Base-by-base conservation (phyloP, 805 yeast species). In the Phaffomyces opuntiae region DNA sequence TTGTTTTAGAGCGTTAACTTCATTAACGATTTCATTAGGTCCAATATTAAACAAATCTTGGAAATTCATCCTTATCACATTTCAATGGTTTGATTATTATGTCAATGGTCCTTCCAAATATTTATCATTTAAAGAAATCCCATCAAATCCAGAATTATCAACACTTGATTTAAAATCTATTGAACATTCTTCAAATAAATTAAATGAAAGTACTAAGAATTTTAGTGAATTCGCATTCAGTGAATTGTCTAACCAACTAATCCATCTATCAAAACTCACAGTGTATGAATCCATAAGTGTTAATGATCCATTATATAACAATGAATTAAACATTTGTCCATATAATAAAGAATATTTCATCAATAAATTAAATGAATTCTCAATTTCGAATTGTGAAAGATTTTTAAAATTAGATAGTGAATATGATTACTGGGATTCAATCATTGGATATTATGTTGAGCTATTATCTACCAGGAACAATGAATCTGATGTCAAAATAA, bases 1-100 rank as follows among this genome's bases (percentile, higher is more conserved):
- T 9, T 80, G 96, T 53, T 76, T 88, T 36, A 70, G 96, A 42
- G 96, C 96, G 0, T 63, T 91, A 35, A 67, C 82, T 4, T 85
- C 87, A 49, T 67, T 91, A 41, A 89, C 91, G 0, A 74, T 81
- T 3, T 85, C 96, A 0, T 64, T 91, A n/a, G 97, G 96, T 0
- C 76, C 90, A 1, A 75, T 80, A 1, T 69, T 91, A 14, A 75
- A 74, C 7, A 60, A 66, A 4, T 77, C 84, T 31, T 91, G 98
- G 98, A 62, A 65, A 12, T 72, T 72, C 16, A 60, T 83, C 5
- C 57, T 81, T 17, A 71, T 77, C 5, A 75, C 95, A 0, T 69
- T 88, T 46, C 95, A 85, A 62, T 86, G 95, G 95, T 72, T 83
- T 41, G 80, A 84, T 46, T 85, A 80, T 55, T 84, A 69, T 53